Conservation (phyloP, 1,139 yeast species). For the Candida sp. region DNA sequence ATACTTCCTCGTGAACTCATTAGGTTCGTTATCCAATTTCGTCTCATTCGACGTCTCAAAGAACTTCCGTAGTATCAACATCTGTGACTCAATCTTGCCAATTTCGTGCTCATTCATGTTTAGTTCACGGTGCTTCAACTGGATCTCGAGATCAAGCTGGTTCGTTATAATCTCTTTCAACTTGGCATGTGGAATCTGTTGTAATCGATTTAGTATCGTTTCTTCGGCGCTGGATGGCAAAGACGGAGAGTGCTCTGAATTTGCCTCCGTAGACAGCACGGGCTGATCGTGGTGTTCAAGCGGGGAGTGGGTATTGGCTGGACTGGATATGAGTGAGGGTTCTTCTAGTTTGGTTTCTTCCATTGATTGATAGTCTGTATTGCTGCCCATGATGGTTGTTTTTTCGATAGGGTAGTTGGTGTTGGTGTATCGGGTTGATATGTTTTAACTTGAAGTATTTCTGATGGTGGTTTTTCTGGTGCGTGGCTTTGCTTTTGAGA, state of each 20-base stretch:
- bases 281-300: neutral
- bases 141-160: constrained; percentile 71
- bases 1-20: constrained; percentile 53
- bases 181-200: constrained; percentile 39
- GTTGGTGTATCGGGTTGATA: too few species aligned
- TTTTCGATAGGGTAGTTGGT: too few species aligned
- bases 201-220: constrained; percentile 26
- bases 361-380: neutral
- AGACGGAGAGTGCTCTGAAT: neutral
- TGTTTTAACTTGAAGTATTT: too few species aligned
- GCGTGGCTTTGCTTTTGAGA: too few species aligned
- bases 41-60: constrained; percentile 51
- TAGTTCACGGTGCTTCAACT: constrained; percentile 72
- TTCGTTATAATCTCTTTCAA: constrained; percentile 44
- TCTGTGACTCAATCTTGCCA: constrained; percentile 64
- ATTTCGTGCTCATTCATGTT: constrained; percentile 63
- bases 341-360: constrained; percentile 9
- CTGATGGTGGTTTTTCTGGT: too few species aligned
- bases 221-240: constrained; percentile 12
- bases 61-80: constrained; percentile 55
- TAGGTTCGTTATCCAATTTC: constrained; percentile 41
- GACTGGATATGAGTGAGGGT: neutral
- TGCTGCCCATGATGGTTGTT: neutral
- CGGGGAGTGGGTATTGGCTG: neutral
- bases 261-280: neutral